Base-by-base conservation (phyloP, 306 rosid genomes). In the Rosa lucieae region DNA sequence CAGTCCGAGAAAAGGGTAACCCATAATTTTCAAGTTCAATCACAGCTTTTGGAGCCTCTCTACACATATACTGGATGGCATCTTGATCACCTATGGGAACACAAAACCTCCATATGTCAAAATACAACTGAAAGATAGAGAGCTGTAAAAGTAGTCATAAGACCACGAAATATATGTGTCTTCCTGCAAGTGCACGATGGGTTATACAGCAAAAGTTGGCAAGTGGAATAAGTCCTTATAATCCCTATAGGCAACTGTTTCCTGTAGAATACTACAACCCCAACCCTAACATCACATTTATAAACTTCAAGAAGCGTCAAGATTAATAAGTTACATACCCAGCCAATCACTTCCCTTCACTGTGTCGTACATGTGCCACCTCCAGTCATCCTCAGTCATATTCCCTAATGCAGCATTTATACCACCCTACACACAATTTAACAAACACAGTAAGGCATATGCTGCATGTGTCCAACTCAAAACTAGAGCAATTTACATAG, bases 321-420 rank as follows among this genome's bases (percentile, higher is more conserved):
- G 47, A 37, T 11, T 43, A 43, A 56, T 53, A 73, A 51, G 80
- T n/a, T 49, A 77, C 78, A 14, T 77, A 91, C 98, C 98, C 67
- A 93, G 88, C 98, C 98, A 93, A 80, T 93, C 98, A 75, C 98
- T 93, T 88, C 98, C 98, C 80, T 93, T 93, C 83, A 93, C 98
- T 13, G 98, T 93, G 86, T 91, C 98, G 43, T 93, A 93, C 97
- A 93, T 91, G 88, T 93, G 98, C 98, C 98, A 93, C 90, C 97
- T 91, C 98, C 98, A 93, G 88, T 93, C 98, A 86, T 93, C 98
- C 86, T 91, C 98, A 11, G 84, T 62, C 98, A 93, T 91, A 77
- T 93, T 91, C 78, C 97, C 98, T 79, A 93, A 76, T 48, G 98
- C 98, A 85, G 98, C 98, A 87, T 93, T 93, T 81, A 93, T 93